A percentile compares a stretch with the other conserved stretches of the same genome.
Evolutionary conservation across 345 rosid species (phyloP).

Genomic region (Mercurialis annua): DNA sequence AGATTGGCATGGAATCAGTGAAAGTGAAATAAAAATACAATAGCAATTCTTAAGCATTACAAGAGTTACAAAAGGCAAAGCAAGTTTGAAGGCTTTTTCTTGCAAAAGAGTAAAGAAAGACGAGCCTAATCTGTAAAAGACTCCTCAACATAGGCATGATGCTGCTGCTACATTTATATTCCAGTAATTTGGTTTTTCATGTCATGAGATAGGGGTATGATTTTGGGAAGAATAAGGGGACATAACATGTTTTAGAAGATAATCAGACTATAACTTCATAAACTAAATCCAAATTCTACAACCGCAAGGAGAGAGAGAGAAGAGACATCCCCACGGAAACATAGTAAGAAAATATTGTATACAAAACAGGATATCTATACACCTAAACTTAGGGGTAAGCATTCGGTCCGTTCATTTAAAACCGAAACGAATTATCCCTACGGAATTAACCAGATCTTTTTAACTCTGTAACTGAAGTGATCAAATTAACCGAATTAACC

Average conservation of each 20-base stretch:
- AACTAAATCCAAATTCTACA: not conserved
- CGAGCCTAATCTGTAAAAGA: constrained; percentile 3
- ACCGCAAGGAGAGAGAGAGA: not conserved
- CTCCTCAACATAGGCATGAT: not conserved
- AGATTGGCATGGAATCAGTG: constrained; percentile 10
- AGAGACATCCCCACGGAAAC: not conserved
- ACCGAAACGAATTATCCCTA: too few species aligned
- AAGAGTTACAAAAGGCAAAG: not conserved
- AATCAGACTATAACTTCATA: not conserved
- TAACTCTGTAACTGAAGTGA: too few species aligned
- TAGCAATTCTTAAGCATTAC: not conserved
- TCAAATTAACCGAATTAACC: too few species aligned
- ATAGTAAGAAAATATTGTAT: not conserved
- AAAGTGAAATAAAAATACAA: not conserved
- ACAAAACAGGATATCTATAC: not conserved
- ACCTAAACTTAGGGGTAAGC: too few species aligned
- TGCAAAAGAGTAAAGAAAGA: not conserved
- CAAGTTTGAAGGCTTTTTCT: not conserved
- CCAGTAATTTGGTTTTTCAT: not conserved
- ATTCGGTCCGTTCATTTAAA: too few species aligned
- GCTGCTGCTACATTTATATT: not conserved
- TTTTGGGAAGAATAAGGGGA: not conserved
- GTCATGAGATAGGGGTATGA: not conserved
- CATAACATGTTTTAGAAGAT: not conserved
- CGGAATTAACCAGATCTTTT: too few species aligned